A percentile compares a stretch with the other conserved stretches of the same genome.
Evolutionary conservation across 768 basidiomycete species (phyloP).

Genomic region (Boletus pseudopeckii): DNA sequence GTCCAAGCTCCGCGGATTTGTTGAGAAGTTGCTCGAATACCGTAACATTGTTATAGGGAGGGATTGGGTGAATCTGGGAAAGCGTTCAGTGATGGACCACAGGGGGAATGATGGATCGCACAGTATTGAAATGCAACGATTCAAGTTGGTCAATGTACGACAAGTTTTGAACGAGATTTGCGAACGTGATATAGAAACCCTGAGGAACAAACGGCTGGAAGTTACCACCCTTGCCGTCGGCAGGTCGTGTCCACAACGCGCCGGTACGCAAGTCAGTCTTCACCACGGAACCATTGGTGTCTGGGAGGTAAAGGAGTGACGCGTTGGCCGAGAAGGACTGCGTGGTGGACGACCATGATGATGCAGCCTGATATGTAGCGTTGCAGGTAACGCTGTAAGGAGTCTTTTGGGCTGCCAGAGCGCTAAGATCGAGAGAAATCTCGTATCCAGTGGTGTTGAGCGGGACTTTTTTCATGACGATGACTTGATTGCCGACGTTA

Average conservation of each 20-base stretch:
- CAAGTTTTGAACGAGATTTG: slow-evolving; percentile 51
- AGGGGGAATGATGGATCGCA: neutral
- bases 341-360: neutral
- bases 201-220: slow-evolving; percentile 55
- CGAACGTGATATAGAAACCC: slow-evolving; percentile 70
- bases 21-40: slow-evolving; percentile 22
- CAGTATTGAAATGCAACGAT: slow-evolving; percentile 40
- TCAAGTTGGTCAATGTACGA: slow-evolving; percentile 54
- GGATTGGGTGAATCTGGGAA: slow-evolving; percentile 65
- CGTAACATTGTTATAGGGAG: slow-evolving; percentile 58
- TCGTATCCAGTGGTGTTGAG: slow-evolving; percentile 37
- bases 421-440: slow-evolving; percentile 32
- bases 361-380: slow-evolving; percentile 24
- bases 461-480: slow-evolving; percentile 30
- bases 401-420: slow-evolving; percentile 26
- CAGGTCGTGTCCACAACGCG: slow-evolving; percentile 39
- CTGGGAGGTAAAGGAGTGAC: slow-evolving; percentile 41
- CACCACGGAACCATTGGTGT: slow-evolving; percentile 38
- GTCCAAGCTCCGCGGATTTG: slow-evolving; percentile 15
- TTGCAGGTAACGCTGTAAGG: slow-evolving; percentile 35
- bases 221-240: slow-evolving; percentile 12
- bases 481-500: slow-evolving; percentile 23
- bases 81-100: slow-evolving; percentile 18
- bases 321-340: slow-evolving; percentile 33
- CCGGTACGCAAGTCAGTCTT: slow-evolving; percentile 49